Percentiles rank a stretch among this genome's conserved stretches.
These are phyloP conservation scores for Rasamsonia emersonii DNA, from an alignment of 2,329 filamentous ascomycete species.

Conservation along the genomic window DNA sequence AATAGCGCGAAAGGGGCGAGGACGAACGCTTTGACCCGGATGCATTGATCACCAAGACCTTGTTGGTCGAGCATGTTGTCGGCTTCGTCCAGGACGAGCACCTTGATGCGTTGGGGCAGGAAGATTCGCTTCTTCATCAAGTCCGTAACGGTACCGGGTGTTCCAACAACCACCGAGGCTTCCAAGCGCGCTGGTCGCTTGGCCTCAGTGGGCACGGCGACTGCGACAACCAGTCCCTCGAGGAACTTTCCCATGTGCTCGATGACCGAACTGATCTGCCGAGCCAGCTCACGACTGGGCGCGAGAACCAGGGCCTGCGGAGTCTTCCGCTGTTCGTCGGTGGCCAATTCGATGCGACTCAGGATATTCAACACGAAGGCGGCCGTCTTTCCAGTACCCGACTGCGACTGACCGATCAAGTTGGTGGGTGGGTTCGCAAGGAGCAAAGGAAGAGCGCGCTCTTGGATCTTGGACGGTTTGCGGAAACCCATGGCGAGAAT, in stretches of 20 bases:
- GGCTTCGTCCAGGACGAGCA: constrained; percentile 90
- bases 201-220: constrained; percentile 70
- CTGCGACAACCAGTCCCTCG: constrained; percentile 62
- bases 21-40: constrained; percentile 75
- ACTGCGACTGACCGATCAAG: constrained; percentile 98
- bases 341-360: constrained; percentile 68
- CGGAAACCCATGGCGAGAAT: constrained; percentile 76
- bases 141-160: constrained; percentile 87
- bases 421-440: constrained; percentile 79
- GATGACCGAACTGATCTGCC: constrained; percentile 85
- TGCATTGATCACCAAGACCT: constrained; percentile 89
- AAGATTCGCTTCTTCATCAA: constrained; percentile 70
- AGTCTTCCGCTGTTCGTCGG: constrained; percentile 43
- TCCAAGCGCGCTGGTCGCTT: constrained; percentile 60
- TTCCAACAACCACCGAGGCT: constrained; percentile 80
- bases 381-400: constrained; percentile 94
- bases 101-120: constrained; percentile 61
- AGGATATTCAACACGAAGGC: constrained; percentile 92
- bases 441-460: constrained; percentile 83
- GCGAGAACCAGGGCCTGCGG: constrained; percentile 86
- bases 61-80: constrained; percentile 98
- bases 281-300: constrained; percentile 86
- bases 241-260: constrained; percentile 77
- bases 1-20: neutral
- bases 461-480: constrained; percentile 97